phyloP scores from a whole-genome alignment of 371 early-diverging fungal species.

The Thermomucor indicae-seudaticae region DNA sequence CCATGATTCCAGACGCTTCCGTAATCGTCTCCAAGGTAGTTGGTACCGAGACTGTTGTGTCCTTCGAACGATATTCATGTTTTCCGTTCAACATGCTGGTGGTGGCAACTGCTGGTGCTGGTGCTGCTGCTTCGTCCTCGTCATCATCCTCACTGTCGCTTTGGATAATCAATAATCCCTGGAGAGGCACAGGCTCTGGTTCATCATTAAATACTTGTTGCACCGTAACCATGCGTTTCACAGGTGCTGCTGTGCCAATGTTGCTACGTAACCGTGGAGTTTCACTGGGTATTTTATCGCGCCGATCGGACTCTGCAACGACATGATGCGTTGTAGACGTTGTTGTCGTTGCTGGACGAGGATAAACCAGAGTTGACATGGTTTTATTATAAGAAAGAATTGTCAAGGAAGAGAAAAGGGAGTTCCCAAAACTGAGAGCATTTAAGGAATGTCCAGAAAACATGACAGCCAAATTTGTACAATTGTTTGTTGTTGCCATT shows the following conservation, averaged over 20 bases:
- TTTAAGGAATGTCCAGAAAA: slow-evolving; percentile 1
- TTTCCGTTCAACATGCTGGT: too few relatives aligned
- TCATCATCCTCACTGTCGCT: slow-evolving; percentile 10
- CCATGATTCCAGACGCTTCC: too few relatives aligned
- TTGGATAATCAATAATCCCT: slow-evolving; percentile 10
- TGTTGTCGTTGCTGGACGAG: background rate
- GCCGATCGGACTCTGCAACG: too few relatives aligned
- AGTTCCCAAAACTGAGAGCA: background rate
- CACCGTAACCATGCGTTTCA: slow-evolving; percentile 14
- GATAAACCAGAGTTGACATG: slow-evolving; percentile 2
- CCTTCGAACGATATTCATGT: too few relatives aligned
- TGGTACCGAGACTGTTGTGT: too few relatives aligned
- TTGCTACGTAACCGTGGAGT: background rate
- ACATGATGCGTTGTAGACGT: background rate
- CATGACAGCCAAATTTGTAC: slow-evolving; percentile 9
- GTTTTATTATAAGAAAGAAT: background rate
- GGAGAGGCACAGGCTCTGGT: slow-evolving; percentile 1
- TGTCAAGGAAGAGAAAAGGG: background rate
- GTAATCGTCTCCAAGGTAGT: too few relatives aligned
- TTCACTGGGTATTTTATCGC: background rate
- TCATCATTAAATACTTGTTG: slow-evolving; percentile 4
- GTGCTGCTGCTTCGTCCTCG: slow-evolving; percentile 1
- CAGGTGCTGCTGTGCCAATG: background rate
- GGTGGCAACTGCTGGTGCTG: too few relatives aligned
- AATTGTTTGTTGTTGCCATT: slow-evolving; percentile 8